Percentiles rank a stretch among this genome's conserved stretches.
phyloP scores from a whole-genome alignment of 768 basidiomycete species.

The Suillus discolor region DNA sequence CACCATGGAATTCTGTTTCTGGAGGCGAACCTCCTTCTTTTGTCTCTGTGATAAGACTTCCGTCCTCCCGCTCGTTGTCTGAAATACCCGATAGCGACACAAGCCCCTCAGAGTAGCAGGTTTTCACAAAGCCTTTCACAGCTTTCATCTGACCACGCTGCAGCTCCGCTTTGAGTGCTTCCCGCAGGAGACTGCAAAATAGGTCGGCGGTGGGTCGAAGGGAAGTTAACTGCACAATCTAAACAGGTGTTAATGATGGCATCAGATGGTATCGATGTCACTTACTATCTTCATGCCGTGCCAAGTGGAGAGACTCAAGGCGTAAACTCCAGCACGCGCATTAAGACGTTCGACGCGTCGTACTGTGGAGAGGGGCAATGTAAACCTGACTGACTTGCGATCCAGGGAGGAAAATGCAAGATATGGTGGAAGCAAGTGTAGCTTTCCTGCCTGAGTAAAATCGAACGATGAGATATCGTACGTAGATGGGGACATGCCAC shows the following conservation, averaged over 20 bases:
- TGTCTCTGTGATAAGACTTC: slow-evolving; percentile 57
- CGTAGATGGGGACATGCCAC: slow-evolving; percentile 34
- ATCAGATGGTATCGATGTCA: background rate
- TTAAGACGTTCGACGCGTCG: slow-evolving; percentile 93
- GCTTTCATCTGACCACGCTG: slow-evolving; percentile 92
- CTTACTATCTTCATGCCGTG: slow-evolving; percentile 90
- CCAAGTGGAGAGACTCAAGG: slow-evolving; percentile 93
- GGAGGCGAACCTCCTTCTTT: slow-evolving; percentile 47
- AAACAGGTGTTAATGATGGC: background rate
- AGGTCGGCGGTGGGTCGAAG: slow-evolving; percentile 90
- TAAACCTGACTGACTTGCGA: slow-evolving; percentile 88
- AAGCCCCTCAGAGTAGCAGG: slow-evolving; percentile 93
- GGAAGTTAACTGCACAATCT: slow-evolving; percentile 93
- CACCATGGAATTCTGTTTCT: slow-evolving; percentile 69
- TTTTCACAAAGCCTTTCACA: slow-evolving; percentile 88
- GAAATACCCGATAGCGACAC: slow-evolving; percentile 59
- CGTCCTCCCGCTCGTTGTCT: slow-evolving; percentile 71
- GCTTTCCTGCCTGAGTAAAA: slow-evolving; percentile 76
- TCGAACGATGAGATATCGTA: slow-evolving; percentile 7
- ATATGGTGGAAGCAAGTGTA: slow-evolving; percentile 87
- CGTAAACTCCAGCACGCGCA: slow-evolving; percentile 92
- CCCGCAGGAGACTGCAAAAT: slow-evolving; percentile 87
- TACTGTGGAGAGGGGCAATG: slow-evolving; percentile 89
- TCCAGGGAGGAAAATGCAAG: slow-evolving; percentile 90
- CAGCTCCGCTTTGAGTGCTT: slow-evolving; percentile 86